Evolutionary conservation across 768 basidiomycete species (phyloP).

Genomic region (Phanerochaete sordida): DNA sequence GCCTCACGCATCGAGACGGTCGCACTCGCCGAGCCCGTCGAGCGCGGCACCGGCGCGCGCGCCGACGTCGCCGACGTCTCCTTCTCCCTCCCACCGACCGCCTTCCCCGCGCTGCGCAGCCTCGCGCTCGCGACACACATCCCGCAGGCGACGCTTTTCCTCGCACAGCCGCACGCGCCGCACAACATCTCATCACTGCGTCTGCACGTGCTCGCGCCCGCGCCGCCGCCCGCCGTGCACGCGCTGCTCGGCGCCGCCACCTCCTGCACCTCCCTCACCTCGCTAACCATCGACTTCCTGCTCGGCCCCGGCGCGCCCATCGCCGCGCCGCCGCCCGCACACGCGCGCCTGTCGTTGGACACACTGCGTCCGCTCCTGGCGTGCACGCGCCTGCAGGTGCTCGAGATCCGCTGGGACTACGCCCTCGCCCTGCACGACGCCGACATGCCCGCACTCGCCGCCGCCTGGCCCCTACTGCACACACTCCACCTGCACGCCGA

Average conservation of each 20-base stretch:
- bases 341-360: constrained; percentile 30
- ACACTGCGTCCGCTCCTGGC: constrained; percentile 35
- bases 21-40: constrained; percentile 43
- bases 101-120: constrained; percentile 49
- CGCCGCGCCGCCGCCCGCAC: constrained; percentile 11
- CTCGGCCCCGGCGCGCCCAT: constrained; percentile 16
- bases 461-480: constrained; percentile 23
- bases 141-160: constrained; percentile 32
- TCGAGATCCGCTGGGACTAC: constrained; percentile 32
- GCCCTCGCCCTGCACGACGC: constrained; percentile 22
- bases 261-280: constrained; percentile 43
- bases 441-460: constrained; percentile 27
- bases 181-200: constrained; percentile 44
- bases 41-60: constrained; percentile 44
- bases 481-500: constrained; percentile 25
- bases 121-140: constrained; percentile 44
- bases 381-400: constrained; percentile 27
- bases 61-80: constrained; percentile 41
- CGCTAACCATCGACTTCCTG: constrained; percentile 37
- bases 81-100: constrained; percentile 40
- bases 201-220: constrained; percentile 45
- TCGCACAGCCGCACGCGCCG: constrained; percentile 31
- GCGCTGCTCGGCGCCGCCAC: constrained; percentile 40
- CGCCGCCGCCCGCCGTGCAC: constrained; percentile 39
- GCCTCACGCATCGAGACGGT: constrained; percentile 39